phyloP scores from a whole-genome alignment of 768 basidiomycete species.

The Tylopilus sp. region DNA sequence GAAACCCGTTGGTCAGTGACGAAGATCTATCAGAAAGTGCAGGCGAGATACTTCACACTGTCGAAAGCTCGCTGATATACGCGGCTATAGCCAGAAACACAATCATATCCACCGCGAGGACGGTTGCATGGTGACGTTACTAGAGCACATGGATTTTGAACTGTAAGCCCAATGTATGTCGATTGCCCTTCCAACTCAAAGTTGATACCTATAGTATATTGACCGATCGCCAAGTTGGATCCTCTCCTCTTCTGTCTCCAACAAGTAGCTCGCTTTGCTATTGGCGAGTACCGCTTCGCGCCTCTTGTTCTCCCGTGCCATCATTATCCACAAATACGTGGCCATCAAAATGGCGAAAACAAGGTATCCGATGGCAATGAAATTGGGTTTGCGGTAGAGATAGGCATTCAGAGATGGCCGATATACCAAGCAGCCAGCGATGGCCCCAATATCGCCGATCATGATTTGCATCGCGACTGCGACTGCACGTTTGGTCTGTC shows the following conservation, averaged over 20 bases:
- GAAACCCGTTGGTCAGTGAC: too few relatives aligned
- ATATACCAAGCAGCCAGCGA: slow-evolving; percentile 55
- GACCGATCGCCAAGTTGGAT: slow-evolving; percentile 29
- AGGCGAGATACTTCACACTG: too few relatives aligned
- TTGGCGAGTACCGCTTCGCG: slow-evolving; percentile 31
- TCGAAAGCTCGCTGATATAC: too few relatives aligned
- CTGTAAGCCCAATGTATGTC: too few relatives aligned
- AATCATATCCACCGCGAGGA: too few relatives aligned
- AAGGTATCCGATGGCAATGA: slow-evolving; percentile 59
- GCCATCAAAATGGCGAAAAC: slow-evolving; percentile 44
- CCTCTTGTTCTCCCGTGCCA: slow-evolving; percentile 48
- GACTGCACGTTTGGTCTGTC: slow-evolving; percentile 62
- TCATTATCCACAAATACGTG: slow-evolving; percentile 43
- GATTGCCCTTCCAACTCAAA: slow-evolving; percentile 9
- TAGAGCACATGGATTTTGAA: too few relatives aligned
- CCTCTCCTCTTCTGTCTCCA: slow-evolving; percentile 20
- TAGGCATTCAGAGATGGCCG: slow-evolving; percentile 40
- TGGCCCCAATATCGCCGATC: slow-evolving; percentile 58
- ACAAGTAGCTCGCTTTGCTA: slow-evolving; percentile 1
- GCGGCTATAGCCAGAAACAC: too few relatives aligned
- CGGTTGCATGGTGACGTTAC: too few relatives aligned
- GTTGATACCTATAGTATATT: slow-evolving; percentile 27
- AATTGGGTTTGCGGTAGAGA: slow-evolving; percentile 51
- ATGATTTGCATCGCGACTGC: slow-evolving; percentile 63
- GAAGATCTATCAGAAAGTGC: too few relatives aligned